Evolutionary conservation across 257 asterid genomes (phyloP).

Genomic region (Ehretia macrophylla): DNA sequence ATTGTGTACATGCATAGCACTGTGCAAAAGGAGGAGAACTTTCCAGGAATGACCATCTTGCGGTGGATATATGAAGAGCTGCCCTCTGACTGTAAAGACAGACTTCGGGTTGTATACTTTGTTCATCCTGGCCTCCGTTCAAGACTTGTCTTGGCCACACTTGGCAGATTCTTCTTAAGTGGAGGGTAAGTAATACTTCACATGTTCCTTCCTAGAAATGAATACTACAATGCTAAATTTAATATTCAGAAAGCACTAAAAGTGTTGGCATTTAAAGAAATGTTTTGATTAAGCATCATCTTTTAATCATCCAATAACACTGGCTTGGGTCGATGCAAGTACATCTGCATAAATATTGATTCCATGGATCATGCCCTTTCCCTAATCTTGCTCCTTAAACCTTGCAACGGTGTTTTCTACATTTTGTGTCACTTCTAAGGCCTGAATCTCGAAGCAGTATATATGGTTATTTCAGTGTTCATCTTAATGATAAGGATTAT

Average conservation of each 20-base stretch:
- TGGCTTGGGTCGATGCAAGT: too few relatives aligned
- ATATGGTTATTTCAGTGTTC: too few relatives aligned
- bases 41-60: conserved; percentile 80
- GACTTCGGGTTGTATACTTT: conserved; percentile 83
- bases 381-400: too few relatives aligned
- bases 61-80: conserved; percentile 94
- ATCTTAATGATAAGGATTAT: too few relatives aligned
- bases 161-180: conserved; percentile 81
- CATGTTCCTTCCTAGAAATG: neutral
- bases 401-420: too few relatives aligned
- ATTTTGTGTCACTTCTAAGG: too few relatives aligned
- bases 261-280: neutral
- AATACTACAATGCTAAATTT: neutral
- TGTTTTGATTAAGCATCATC: too few relatives aligned
- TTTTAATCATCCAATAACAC: too few relatives aligned
- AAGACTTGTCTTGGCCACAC: conserved; percentile 80
- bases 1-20: conserved; percentile 85
- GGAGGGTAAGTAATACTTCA: conserved; percentile 64
- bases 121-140: conserved; percentile 89
- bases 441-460: too few relatives aligned
- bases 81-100: conserved; percentile 64
- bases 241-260: too few relatives aligned
- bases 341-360: too few relatives aligned
- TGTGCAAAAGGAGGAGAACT: conserved; percentile 78
- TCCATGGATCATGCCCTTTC: too few relatives aligned